A percentile compares a stretch with the other conserved stretches of the same genome.
These are phyloP conservation scores for Areca catechu DNA, from an alignment of 176 grass and related monocot species.

Conservation along the genomic window DNA sequence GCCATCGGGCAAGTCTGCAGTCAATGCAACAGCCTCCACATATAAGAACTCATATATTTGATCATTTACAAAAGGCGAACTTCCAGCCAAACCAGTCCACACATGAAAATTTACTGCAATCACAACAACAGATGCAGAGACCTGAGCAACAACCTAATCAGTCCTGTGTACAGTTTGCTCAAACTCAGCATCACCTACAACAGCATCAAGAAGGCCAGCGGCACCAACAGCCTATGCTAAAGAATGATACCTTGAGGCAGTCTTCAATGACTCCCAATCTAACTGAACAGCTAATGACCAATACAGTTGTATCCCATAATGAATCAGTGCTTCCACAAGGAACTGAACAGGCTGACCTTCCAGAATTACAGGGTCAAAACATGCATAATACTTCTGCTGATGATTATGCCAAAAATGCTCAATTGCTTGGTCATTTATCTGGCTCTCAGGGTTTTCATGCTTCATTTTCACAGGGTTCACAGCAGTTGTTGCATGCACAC, in stretches of 20 bases:
- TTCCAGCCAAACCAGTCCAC: conserved; percentile 59
- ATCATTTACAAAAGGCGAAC: conserved; percentile 61
- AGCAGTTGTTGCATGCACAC: conserved; percentile 41
- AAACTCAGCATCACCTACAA: conserved; percentile 60
- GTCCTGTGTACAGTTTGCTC: conserved; percentile 42
- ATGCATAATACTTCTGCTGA: conserved; percentile 42
- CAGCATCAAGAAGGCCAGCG: conserved; percentile 50
- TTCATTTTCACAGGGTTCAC: conserved; percentile 48
- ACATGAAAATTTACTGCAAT: conserved; percentile 42
- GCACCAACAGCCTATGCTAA: conserved; percentile 42
- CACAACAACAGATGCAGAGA: conserved; percentile 59
- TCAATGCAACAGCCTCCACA: conserved; percentile 53
- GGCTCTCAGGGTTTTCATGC: conserved; percentile 45
- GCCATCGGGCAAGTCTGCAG: conserved; percentile 63
- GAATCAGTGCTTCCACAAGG: conserved; percentile 55
- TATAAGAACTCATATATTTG: conserved; percentile 68
- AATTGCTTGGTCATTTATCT: conserved; percentile 45
- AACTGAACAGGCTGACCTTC: conserved; percentile 30
- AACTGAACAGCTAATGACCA: conserved; percentile 49
- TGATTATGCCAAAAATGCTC: conserved; percentile 53
- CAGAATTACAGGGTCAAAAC: conserved; percentile 58
- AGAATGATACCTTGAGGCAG: conserved; percentile 46
- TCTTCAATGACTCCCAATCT: conserved; percentile 42
- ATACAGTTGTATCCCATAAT: conserved; percentile 41
- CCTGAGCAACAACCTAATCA: conserved; percentile 54